Conservation (phyloP, 805 yeast species). For the Nakazawaea pomicola region DNA sequence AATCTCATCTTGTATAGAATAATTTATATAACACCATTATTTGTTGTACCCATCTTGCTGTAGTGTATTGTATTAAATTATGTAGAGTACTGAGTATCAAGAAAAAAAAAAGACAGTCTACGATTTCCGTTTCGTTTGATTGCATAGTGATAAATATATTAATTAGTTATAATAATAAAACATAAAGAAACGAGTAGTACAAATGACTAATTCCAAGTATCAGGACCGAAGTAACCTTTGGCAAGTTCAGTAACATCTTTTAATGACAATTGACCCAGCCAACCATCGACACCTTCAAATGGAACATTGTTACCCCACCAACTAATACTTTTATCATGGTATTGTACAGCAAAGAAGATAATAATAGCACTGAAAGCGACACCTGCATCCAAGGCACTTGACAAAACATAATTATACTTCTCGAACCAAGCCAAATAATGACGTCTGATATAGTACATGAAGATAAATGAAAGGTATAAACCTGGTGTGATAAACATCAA, state of each 20-base stretch:
- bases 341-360: slow-evolving; percentile 47
- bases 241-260: slow-evolving; percentile 18
- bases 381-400: slow-evolving; percentile 56
- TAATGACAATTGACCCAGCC: slow-evolving; percentile 19
- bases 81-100: no score
- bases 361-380: slow-evolving; percentile 55
- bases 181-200: no score
- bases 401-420: slow-evolving; percentile 44
- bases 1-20: no score
- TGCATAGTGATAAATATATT: no score
- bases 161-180: no score
- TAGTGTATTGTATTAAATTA: neutral
- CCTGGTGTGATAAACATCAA: slow-evolving; percentile 40
- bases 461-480: slow-evolving; percentile 30
- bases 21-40: no score
- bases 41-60: no score
- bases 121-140: no score
- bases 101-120: no score
- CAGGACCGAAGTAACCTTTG: slow-evolving; percentile 33
- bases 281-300: slow-evolving; percentile 33
- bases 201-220: slow-evolving; percentile 1
- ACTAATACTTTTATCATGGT: slow-evolving; percentile 32
- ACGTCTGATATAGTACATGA: slow-evolving; percentile 46
- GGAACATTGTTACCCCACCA: slow-evolving; percentile 68
- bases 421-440: slow-evolving; percentile 55